Conservation (phyloP, 768 basidiomycete genomes). For the Mycena albidolilacea region DNA sequence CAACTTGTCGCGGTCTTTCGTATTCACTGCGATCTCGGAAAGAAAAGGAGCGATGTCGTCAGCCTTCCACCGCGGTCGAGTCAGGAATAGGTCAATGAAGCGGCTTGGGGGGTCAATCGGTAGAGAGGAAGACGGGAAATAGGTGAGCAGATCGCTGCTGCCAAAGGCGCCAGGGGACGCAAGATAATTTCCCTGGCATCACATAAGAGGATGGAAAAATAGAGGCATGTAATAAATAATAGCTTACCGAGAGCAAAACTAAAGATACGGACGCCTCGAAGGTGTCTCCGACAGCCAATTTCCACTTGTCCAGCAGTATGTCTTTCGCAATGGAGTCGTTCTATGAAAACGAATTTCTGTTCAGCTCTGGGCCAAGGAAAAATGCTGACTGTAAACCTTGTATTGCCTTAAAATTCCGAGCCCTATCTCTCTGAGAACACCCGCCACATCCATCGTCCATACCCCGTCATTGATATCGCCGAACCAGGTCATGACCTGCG, state of each 20-base stretch:
- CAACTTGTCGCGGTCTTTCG: conserved; percentile 90
- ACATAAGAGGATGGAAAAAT: conserved; percentile 4
- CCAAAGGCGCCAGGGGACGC: conserved; percentile 55
- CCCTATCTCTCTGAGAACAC: conserved; percentile 83
- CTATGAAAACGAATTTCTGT: conserved; percentile 52
- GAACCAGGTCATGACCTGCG: conserved; percentile 88
- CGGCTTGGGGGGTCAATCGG: conserved; percentile 85
- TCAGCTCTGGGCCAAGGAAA: neutral
- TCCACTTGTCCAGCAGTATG: conserved; percentile 79
- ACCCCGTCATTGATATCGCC: conserved; percentile 68
- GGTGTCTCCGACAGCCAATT: conserved; percentile 79
- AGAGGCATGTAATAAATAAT: neutral
- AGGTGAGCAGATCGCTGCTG: conserved; percentile 62
- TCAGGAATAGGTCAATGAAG: conserved; percentile 91
- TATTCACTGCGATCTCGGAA: conserved; percentile 83
- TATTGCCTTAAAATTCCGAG: conserved; percentile 77
- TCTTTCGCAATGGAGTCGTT: conserved; percentile 70
- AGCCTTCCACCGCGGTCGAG: conserved; percentile 80
- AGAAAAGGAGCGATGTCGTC: conserved; percentile 90
- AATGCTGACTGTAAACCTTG: conserved; percentile 55
- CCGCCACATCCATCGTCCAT: conserved; percentile 78
- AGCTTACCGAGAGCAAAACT: conserved; percentile 75
- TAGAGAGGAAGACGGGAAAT: conserved; percentile 83
- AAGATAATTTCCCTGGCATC: conserved; percentile 82
- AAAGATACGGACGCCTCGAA: conserved; percentile 78